phyloP scores from a whole-genome alignment of 805 yeast genomes.

The Candida qinlingensis region DNA sequence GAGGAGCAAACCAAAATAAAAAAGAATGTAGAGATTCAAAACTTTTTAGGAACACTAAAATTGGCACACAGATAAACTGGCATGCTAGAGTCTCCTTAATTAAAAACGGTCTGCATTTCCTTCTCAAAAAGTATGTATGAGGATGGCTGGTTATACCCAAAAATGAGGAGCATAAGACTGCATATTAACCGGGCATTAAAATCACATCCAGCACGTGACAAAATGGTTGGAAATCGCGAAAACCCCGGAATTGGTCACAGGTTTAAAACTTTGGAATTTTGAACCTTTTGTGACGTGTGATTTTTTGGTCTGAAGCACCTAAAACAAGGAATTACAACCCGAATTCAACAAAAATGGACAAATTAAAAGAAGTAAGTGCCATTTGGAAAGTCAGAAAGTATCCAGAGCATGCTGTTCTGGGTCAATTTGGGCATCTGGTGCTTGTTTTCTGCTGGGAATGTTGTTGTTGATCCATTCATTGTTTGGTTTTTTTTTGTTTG shows the following conservation, averaged over 20 bases:
- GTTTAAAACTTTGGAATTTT: neutral
- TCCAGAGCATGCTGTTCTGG: neutral
- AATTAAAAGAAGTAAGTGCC: constrained; percentile 22
- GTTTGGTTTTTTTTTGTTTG: neutral
- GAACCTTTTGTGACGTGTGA: constrained; percentile 6
- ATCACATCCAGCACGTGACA: neutral
- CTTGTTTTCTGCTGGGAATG: neutral
- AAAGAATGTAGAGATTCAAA: neutral
- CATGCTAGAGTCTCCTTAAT: too few relatives aligned
- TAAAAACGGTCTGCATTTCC: too few relatives aligned
- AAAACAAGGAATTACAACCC: neutral
- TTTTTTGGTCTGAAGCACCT: neutral
- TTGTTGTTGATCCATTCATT: neutral
- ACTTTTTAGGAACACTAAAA: too few relatives aligned
- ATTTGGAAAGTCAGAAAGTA: neutral
- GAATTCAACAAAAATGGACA: constrained; percentile 16
- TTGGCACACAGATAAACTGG: too few relatives aligned
- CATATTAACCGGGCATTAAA: too few relatives aligned
- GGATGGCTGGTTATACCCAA: constrained; percentile 6
- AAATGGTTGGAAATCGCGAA: too few relatives aligned
- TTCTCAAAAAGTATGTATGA: neutral
- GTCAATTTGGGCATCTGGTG: neutral
- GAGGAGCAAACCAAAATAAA: neutral
- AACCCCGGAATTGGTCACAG: too few relatives aligned
- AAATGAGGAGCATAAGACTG: neutral